These are phyloP conservation scores for Eugenia klotzschiana DNA, from an alignment of 441 rosid genomes.

Conservation along the genomic window DNA sequence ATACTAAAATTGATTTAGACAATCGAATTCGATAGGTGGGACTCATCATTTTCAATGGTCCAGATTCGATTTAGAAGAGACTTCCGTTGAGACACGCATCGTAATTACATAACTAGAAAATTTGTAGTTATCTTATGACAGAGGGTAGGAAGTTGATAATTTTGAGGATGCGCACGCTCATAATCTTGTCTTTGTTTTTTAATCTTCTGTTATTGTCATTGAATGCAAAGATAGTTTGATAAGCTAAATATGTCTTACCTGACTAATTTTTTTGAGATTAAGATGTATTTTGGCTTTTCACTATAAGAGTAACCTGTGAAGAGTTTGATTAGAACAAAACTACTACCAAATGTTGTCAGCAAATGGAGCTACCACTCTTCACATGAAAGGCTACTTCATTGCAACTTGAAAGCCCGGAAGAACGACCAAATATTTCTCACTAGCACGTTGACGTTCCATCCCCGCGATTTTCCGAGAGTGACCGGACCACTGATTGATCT, in stretches of 20 bases:
- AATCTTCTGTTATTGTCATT: not conserved
- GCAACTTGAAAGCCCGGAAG: not conserved
- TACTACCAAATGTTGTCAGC: not conserved
- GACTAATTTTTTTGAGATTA: not conserved
- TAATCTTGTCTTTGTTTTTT: not conserved
- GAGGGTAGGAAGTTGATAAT: not conserved
- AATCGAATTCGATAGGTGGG: not conserved
- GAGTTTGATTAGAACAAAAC: not conserved
- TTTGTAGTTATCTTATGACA: not conserved
- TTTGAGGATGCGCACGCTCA: not conserved
- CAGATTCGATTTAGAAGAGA: not conserved
- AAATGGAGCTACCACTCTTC: not conserved
- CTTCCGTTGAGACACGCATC: rapidly evolving
- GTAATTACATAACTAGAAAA: not conserved
- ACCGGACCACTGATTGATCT: not conserved
- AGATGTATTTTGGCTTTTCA: not conserved
- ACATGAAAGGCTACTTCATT: not conserved
- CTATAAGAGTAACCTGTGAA: not conserved
- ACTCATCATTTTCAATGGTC: not conserved
- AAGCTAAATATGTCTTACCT: not conserved
- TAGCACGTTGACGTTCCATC: not conserved
- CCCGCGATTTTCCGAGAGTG: not conserved
- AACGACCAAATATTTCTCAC: not conserved
- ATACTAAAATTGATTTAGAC: not conserved
- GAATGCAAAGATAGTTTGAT: not conserved